Base-by-base conservation (phyloP, 305 asterid genomes). In the Lippia alba region DNA sequence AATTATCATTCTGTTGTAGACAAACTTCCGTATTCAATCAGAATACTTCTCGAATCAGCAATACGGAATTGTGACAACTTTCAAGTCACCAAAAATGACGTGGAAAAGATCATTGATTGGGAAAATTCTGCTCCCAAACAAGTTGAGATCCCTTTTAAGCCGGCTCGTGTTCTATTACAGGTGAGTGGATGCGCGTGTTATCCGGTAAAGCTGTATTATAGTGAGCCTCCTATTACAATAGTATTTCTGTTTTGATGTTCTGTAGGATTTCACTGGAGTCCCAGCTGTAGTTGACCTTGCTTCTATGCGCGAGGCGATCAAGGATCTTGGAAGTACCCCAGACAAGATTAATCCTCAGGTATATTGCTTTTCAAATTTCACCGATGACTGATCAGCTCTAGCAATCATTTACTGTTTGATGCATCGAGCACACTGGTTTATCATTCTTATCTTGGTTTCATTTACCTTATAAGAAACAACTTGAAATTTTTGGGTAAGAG, bases 261-360 rank as follows among this genome's bases (percentile, higher is more conserved):
- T 69, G 11, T 74, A 89, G 96, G 96, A 89, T 80, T 89, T 89
- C 73, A 89, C 96, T 78, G 96, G 96, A 70, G 96, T 89, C 74
- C 96, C 94, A 17, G 88, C 90, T 67, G 89, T 87, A 57, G 96
- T 89, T 76, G 96, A 89, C 80, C 92, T 89, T 51, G 91, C 96
- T 71, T 78, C 86, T 50, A 89, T 89, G 96, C 81, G 96, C 59
- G 96, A 89, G 66, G 96, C 96, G 14, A 89, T 89, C 65, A 87
- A 85, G 70, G 82, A 81, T 51, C 93, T 89, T 67, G 90, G 86
- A 8, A 80, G 92, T 71, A 77, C 78, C 72, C 88, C 96, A 10
- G 87, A 87, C 77, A 84, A 80, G 76, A 91, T 87, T 61, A 88
- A 86, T 80, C 91, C 97, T n/a, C 63, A 88, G 96, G 96, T 89